Conservation (phyloP, 208 protist species). For the Leishmania lainsoni region DNA sequence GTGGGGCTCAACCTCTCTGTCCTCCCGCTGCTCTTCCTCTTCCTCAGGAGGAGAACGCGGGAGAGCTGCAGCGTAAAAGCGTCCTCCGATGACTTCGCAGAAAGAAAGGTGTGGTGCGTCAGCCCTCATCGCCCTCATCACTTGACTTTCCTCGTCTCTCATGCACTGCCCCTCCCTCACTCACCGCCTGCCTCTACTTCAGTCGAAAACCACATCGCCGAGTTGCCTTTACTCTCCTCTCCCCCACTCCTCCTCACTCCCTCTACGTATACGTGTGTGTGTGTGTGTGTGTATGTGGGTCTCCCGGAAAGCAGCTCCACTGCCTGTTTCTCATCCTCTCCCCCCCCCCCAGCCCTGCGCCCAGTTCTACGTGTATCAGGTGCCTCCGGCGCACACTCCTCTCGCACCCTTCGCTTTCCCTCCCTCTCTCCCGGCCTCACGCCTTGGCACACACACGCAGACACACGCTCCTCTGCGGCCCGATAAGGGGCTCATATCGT, state of each 20-base stretch:
- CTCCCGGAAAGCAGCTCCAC: neutral
- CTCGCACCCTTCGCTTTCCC: neutral
- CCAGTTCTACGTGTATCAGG: neutral
- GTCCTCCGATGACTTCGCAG: neutral
- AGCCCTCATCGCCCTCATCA: neutral
- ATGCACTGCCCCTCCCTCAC: too few relatives aligned
- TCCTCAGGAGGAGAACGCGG: neutral
- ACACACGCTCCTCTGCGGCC: neutral
- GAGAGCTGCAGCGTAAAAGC: neutral
- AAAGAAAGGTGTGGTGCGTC: neutral
- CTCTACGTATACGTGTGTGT: slow-evolving; percentile 8
- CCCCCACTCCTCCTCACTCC: neutral
- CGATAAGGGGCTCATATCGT: neutral
- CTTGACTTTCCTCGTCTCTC: neutral
- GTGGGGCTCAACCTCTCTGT: neutral
- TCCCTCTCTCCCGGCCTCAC: neutral
- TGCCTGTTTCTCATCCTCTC: neutral
- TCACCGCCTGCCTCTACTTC: neutral
- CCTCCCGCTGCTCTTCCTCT: neutral
- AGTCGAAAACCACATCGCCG: neutral
- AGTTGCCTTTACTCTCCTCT: neutral
- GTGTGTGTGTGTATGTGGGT: neutral
- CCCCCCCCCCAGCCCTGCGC: neutral
- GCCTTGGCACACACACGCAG: neutral
- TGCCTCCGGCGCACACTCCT: neutral